These are phyloP conservation scores for Chaetomium sp. DNA, from an alignment of 2,329 filamentous ascomycete species.

Conservation along the genomic window DNA sequence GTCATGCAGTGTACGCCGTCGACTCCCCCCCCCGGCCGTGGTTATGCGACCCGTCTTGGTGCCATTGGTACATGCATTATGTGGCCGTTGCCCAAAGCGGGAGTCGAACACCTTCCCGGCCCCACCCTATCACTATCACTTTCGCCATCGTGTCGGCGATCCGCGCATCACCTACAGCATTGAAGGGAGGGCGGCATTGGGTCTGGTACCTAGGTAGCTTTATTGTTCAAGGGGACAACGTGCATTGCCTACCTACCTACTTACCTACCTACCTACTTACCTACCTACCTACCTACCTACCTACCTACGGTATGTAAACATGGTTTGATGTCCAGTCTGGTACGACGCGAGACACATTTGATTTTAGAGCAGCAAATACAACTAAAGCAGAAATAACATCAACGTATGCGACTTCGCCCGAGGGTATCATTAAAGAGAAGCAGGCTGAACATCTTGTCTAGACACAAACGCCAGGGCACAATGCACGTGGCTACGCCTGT, in stretches of 20 bases:
- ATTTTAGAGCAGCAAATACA: constrained; percentile 1
- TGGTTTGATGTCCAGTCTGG: constrained; percentile 8
- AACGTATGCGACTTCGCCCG: constrained; percentile 1
- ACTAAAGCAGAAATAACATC: constrained; percentile 5
- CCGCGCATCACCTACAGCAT: background rate
- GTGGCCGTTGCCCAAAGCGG: too few species aligned
- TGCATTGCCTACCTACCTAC: background rate
- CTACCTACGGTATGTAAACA: too few species aligned
- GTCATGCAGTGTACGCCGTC: constrained; percentile 2
- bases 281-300: too few species aligned
- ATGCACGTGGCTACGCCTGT: constrained; percentile 4
- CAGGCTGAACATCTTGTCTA: constrained; percentile 2
- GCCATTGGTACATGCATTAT: constrained; percentile 5
- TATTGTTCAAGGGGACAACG: constrained; percentile 2
- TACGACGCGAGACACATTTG: background rate
- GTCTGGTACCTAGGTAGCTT: too few species aligned
- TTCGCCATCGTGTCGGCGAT: constrained; percentile 1
- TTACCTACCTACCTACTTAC: background rate
- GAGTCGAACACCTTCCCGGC: too few species aligned
- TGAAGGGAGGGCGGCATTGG: too few species aligned
- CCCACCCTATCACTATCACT: too few species aligned
- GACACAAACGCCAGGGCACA: constrained; percentile 4
- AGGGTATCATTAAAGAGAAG: background rate
- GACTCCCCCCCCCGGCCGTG: background rate
- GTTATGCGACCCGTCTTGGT: background rate